Evolutionary conservation across 164 flowering plant species (phyloP).

Genomic region (Umbilicus rupestris): DNA sequence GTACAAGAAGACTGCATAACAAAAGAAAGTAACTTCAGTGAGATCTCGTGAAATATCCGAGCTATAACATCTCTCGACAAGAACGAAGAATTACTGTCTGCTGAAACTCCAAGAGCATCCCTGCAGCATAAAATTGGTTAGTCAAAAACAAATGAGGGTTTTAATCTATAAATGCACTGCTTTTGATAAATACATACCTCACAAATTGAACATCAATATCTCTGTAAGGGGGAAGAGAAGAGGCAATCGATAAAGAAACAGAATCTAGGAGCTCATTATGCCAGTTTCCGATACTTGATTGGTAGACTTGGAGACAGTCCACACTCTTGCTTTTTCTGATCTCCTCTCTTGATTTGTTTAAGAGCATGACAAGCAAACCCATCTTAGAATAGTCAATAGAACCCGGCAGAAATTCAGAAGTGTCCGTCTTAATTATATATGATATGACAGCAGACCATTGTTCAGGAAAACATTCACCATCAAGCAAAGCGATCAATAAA

Average conservation of each 20-base stretch:
- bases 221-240: slow-evolving; percentile 28
- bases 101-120: slow-evolving; percentile 63
- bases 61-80: slow-evolving; percentile 37
- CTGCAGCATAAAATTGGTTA: slow-evolving; percentile 32
- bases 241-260: slow-evolving; percentile 40
- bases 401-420: slow-evolving; percentile 15
- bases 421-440: slow-evolving; percentile 23
- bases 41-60: slow-evolving; percentile 38
- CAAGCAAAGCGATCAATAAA: slow-evolving; percentile 70
- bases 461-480: slow-evolving; percentile 56
- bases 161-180: background rate
- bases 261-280: slow-evolving; percentile 66
- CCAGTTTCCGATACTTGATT: slow-evolving; percentile 33
- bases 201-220: slow-evolving; percentile 39
- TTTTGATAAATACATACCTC: slow-evolving; percentile 35
- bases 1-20: slow-evolving; percentile 44
- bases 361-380: slow-evolving; percentile 44
- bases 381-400: slow-evolving; percentile 24
- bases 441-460: slow-evolving; percentile 62
- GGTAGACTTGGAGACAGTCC: slow-evolving; percentile 13
- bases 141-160: background rate
- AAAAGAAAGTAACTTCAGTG: slow-evolving; percentile 32
- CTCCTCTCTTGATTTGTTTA: slow-evolving; percentile 56
- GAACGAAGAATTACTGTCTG: slow-evolving; percentile 37
- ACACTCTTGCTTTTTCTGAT: slow-evolving; percentile 20